phyloP scores from a whole-genome alignment of 2,329 filamentous ascomycete genomes.

The Fusarium coffeatum region DNA sequence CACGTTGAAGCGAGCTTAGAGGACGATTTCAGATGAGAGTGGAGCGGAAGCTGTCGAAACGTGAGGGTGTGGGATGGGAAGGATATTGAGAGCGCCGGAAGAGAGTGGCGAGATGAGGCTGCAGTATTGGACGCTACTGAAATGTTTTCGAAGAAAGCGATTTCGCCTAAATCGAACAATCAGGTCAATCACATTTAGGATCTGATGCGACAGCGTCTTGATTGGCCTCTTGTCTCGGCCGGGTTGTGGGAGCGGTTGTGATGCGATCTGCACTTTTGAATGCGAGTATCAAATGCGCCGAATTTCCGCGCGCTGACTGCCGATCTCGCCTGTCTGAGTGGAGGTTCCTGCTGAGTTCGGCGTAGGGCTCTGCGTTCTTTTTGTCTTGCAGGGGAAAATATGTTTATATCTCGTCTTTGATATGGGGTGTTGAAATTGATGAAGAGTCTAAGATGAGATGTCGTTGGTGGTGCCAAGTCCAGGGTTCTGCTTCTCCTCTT shows the following conservation, averaged over 20 bases:
- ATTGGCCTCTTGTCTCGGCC: conserved; percentile 29
- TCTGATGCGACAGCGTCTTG: conserved; percentile 42
- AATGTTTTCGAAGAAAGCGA: conserved; percentile 27
- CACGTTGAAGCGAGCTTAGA: conserved; percentile 29
- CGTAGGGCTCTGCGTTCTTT: conserved; percentile 18
- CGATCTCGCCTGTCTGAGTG: conserved; percentile 34
- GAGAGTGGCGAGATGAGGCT: conserved; percentile 45
- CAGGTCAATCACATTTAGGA: conserved; percentile 32
- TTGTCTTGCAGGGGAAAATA: not conserved
- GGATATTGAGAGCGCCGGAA: conserved; percentile 37
- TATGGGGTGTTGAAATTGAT: not conserved
- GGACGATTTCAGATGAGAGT: conserved; percentile 26
- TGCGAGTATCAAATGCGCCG: conserved; percentile 29
- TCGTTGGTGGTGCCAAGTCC: conserved; percentile 22
- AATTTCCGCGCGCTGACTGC: conserved; percentile 35
- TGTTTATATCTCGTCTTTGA: not conserved
- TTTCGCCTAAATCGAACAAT: conserved; percentile 39
- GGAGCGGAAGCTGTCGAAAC: conserved; percentile 30
- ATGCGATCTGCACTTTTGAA: conserved; percentile 44
- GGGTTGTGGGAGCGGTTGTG: conserved; percentile 32
- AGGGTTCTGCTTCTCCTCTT: conserved; percentile 20
- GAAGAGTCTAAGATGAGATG: conserved; percentile 20
- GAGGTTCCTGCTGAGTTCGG: conserved; percentile 12
- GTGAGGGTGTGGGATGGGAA: conserved; percentile 31
- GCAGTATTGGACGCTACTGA: conserved; percentile 16